These are phyloP conservation scores for Blastobotrys aristatus DNA, from an alignment of 1,139 yeast species.

Conservation along the genomic window DNA sequence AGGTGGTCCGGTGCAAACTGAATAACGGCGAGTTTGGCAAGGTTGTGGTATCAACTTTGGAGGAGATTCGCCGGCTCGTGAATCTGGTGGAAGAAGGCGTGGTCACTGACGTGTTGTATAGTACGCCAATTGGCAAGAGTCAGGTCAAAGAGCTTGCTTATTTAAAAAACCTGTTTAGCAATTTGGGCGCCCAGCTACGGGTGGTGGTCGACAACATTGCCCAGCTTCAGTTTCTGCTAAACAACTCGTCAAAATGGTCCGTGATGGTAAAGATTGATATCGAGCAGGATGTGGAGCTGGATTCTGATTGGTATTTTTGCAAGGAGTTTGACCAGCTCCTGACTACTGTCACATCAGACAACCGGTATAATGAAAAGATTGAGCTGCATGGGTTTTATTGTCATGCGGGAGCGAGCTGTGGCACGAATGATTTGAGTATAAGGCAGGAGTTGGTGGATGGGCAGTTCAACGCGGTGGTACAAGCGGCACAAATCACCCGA, in stretches of 20 bases:
- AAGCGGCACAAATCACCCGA: slow-evolving; percentile 41
- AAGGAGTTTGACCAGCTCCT: slow-evolving; percentile 32
- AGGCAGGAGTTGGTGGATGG: slow-evolving; percentile 46
- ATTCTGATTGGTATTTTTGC: neutral
- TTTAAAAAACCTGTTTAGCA: slow-evolving; percentile 28
- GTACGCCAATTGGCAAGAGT: slow-evolving; percentile 56
- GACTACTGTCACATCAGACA: slow-evolving; percentile 29
- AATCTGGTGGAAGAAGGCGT: slow-evolving; percentile 41
- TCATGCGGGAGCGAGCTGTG: slow-evolving; percentile 72
- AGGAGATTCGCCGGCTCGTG: slow-evolving; percentile 55
- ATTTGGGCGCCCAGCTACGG: slow-evolving; percentile 37
- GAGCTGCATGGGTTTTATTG: slow-evolving; percentile 60
- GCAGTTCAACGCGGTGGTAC: slow-evolving; percentile 51
- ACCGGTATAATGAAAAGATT: slow-evolving; percentile 37
- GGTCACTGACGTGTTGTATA: slow-evolving; percentile 54
- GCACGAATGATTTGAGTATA: slow-evolving; percentile 40
- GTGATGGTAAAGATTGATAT: slow-evolving; percentile 28
- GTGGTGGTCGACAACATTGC: slow-evolving; percentile 55
- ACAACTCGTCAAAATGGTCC: slow-evolving; percentile 24
- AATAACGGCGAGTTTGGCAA: slow-evolving; percentile 43
- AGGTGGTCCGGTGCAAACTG: slow-evolving; percentile 43
- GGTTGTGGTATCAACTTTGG: slow-evolving; percentile 61
- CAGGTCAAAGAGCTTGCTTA: slow-evolving; percentile 46
- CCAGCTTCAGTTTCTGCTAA: slow-evolving; percentile 48
- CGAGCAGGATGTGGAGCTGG: slow-evolving; percentile 15